Percentiles rank a stretch among this genome's conserved stretches.
These are phyloP conservation scores for Anthoceros angustus DNA, from an alignment of 225 moss, liverwort and hornwort species.

Conservation along the genomic window DNA sequence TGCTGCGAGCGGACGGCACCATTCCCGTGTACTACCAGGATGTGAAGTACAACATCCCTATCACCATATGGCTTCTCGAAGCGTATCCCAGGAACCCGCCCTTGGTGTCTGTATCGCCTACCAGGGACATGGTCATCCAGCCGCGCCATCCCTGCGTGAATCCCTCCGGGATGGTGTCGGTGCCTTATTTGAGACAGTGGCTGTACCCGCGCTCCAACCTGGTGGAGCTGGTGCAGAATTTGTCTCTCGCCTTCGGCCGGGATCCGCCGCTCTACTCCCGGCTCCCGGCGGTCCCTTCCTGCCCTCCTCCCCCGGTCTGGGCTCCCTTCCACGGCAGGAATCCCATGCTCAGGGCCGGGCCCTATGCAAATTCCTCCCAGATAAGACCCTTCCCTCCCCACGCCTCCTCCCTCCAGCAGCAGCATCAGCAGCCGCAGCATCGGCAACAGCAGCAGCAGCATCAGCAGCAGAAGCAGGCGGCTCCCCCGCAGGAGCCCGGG, in stretches of 20 bases:
- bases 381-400: constrained; percentile 40
- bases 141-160: constrained; percentile 82
- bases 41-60: constrained; percentile 95
- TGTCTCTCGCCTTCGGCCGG: constrained; percentile 82
- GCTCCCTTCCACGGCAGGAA: constrained; percentile 61
- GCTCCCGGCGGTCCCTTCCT: constrained; percentile 23
- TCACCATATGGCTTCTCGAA: constrained; percentile 91
- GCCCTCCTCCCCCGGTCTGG: constrained; percentile 34
- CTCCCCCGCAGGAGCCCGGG: constrained; percentile 43
- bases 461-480: constrained; percentile 22
- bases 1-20: constrained; percentile 88
- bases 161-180: constrained; percentile 67
- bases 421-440: constrained; percentile 33
- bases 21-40: constrained; percentile 99
- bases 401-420: constrained; percentile 48
- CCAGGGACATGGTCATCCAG: constrained; percentile 93
- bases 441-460: too few species aligned
- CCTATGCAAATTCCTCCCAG: constrained; percentile 15
- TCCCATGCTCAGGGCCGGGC: constrained; percentile 56
- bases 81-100: constrained; percentile 70
- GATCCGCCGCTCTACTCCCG: constrained; percentile 87
- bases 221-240: constrained; percentile 78
- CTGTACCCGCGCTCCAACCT: constrained; percentile 82
- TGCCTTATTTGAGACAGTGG: constrained; percentile 68
- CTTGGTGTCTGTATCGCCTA: constrained; percentile 81